These are phyloP conservation scores for Epicoccum sorghinum DNA, from an alignment of 2,329 filamentous ascomycete species.

Conservation along the genomic window DNA sequence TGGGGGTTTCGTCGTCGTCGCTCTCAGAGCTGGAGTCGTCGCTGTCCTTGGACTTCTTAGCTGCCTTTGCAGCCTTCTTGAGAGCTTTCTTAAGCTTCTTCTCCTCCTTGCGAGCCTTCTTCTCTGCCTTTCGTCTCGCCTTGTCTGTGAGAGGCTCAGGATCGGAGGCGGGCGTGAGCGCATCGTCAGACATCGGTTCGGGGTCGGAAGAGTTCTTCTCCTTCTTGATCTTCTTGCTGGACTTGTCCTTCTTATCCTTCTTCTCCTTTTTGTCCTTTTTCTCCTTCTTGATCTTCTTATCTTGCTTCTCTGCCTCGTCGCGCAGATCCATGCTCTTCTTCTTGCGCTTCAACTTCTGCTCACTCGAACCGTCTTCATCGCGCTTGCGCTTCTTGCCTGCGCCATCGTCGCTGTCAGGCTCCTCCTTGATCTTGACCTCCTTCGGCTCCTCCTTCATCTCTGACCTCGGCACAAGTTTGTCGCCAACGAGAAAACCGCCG, in stretches of 20 bases:
- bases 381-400: constrained; percentile 44
- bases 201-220: constrained; percentile 34
- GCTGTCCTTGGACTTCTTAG: constrained; percentile 32
- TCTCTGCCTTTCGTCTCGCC: constrained; percentile 49
- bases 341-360: constrained; percentile 44
- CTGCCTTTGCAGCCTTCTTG: constrained; percentile 52
- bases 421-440: constrained; percentile 55
- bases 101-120: constrained; percentile 52
- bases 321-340: constrained; percentile 46
- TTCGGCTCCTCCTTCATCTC: constrained; percentile 48
- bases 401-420: constrained; percentile 42
- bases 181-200: constrained; percentile 26
- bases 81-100: constrained; percentile 58
- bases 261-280: constrained; percentile 47
- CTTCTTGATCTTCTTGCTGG: constrained; percentile 31
- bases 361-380: constrained; percentile 39
- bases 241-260: constrained; percentile 35
- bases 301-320: constrained; percentile 35
- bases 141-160: constrained; percentile 52
- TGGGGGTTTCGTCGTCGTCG: constrained; percentile 38
- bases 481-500: constrained; percentile 74
- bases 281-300: constrained; percentile 34
- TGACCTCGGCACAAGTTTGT: constrained; percentile 38
- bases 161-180: constrained; percentile 24
- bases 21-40: constrained; percentile 37